Percentiles rank a stretch among this genome's conserved stretches.
These are phyloP conservation scores for Perkinsus chesapeaki DNA, from an alignment of 169 alveolate genomes.

Conservation along the genomic window DNA sequence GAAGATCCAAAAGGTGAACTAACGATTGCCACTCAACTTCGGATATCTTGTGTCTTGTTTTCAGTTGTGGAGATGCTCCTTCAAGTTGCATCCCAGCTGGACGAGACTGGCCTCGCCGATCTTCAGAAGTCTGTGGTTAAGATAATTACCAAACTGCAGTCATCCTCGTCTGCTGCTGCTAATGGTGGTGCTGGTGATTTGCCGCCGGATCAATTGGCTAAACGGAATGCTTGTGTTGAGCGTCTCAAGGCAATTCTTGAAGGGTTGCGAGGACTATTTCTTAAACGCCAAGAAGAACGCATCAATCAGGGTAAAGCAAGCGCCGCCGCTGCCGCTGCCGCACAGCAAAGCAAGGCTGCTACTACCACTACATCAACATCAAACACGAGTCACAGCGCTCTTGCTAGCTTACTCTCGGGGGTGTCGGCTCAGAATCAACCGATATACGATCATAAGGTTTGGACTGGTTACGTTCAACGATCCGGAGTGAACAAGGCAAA, in stretches of 20 bases:
- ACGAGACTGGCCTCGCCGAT: background rate
- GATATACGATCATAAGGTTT: background rate
- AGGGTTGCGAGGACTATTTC: background rate
- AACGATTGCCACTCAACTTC: background rate
- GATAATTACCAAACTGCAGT: background rate
- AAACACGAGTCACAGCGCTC: background rate
- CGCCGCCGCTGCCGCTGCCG: background rate
- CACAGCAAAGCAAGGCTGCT: background rate
- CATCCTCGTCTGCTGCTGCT: background rate
- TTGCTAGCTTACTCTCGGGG: background rate
- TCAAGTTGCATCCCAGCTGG: background rate
- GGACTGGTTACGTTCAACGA: background rate
- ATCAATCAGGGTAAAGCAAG: background rate
- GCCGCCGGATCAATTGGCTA: slow-evolving; percentile 1
- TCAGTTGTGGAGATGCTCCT: background rate
- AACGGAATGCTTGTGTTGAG: background rate
- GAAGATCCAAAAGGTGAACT: background rate
- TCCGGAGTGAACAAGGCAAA: background rate
- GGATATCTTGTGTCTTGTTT: background rate
- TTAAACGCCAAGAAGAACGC: background rate
- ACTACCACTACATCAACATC: background rate
- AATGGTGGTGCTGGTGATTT: background rate
- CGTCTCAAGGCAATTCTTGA: background rate
- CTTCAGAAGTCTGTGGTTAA: background rate
- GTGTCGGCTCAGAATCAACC: background rate